A percentile compares a stretch with the other conserved stretches of the same genome.
phyloP scores from a whole-genome alignment of 352 stramenopile species.

The Phytophthora vignae region DNA sequence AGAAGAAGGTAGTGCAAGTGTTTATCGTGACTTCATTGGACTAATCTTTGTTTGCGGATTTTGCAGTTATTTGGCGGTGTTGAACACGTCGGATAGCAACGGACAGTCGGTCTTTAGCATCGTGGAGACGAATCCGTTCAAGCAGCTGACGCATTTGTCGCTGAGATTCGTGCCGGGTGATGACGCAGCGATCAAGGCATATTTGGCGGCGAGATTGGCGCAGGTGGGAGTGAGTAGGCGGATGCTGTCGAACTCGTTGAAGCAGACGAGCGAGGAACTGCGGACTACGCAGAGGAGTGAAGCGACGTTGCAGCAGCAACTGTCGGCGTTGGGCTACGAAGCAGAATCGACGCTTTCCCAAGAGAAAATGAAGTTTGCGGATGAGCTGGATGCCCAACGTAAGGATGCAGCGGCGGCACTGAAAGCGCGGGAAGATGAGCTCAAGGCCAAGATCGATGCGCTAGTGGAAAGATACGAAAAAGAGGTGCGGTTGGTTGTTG shows the following conservation, averaged over 20 bases:
- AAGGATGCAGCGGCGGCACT: constrained; percentile 51
- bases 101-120: constrained; percentile 90
- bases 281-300: constrained; percentile 51
- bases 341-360: constrained; percentile 65
- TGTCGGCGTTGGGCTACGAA: constrained; percentile 61
- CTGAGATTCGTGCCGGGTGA: constrained; percentile 88
- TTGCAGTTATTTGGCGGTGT: constrained; percentile 79
- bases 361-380: constrained; percentile 75
- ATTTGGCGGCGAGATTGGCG: constrained; percentile 89
- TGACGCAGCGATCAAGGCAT: constrained; percentile 91
- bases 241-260: constrained; percentile 47
- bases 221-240: constrained; percentile 75
- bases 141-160: constrained; percentile 94
- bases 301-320: constrained; percentile 52
- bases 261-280: constrained; percentile 56
- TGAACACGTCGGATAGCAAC: constrained; percentile 74
- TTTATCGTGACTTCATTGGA: background rate
- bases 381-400: constrained; percentile 68
- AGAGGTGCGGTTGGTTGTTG: constrained; percentile 52
- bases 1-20: background rate
- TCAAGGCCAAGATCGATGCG: constrained; percentile 73
- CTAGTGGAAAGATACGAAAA: constrained; percentile 67
- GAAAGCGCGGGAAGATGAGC: constrained; percentile 70
- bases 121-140: constrained; percentile 96
- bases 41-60: constrained; percentile 3